These are phyloP conservation scores for Hypsizygus marmoreus DNA, from an alignment of 768 basidiomycete genomes.

Conservation along the genomic window DNA sequence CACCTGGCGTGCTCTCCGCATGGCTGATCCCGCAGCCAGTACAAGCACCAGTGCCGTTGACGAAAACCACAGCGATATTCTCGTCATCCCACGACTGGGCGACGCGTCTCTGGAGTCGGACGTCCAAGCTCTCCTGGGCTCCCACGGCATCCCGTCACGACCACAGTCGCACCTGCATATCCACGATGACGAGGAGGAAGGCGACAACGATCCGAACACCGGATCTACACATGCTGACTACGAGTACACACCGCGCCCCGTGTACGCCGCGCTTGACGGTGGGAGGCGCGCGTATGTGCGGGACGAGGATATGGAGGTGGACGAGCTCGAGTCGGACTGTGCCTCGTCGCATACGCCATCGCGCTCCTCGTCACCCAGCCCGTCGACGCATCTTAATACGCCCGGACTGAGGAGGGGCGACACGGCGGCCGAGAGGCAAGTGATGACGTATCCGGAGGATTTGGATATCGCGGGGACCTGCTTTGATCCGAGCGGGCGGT, in stretches of 20 bases:
- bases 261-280: constrained; percentile 3
- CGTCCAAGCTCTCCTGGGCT: constrained; percentile 54
- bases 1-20: constrained; percentile 42
- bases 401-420: constrained; percentile 10
- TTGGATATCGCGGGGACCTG: constrained; percentile 70
- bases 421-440: constrained; percentile 13
- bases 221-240: constrained; percentile 31
- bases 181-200: constrained; percentile 20
- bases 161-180: constrained; percentile 11
- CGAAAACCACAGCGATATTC: constrained; percentile 47
- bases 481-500: constrained; percentile 70
- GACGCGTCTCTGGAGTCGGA: constrained; percentile 57
- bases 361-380: constrained; percentile 45
- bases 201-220: constrained; percentile 27
- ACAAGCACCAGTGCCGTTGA: constrained; percentile 2
- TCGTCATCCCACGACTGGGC: constrained; percentile 58
- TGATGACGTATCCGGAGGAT: constrained; percentile 32
- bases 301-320: constrained; percentile 46
- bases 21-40: constrained; percentile 15
- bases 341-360: constrained; percentile 40
- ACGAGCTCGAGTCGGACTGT: constrained; percentile 59
- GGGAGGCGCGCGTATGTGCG: constrained; percentile 3
- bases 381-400: constrained; percentile 24
- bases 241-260: constrained; percentile 23
- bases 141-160: constrained; percentile 46